These are phyloP conservation scores for Cryptococcus deneoformans DNA, from an alignment of 1,284 basidiomycete species.

Conservation along the genomic window DNA sequence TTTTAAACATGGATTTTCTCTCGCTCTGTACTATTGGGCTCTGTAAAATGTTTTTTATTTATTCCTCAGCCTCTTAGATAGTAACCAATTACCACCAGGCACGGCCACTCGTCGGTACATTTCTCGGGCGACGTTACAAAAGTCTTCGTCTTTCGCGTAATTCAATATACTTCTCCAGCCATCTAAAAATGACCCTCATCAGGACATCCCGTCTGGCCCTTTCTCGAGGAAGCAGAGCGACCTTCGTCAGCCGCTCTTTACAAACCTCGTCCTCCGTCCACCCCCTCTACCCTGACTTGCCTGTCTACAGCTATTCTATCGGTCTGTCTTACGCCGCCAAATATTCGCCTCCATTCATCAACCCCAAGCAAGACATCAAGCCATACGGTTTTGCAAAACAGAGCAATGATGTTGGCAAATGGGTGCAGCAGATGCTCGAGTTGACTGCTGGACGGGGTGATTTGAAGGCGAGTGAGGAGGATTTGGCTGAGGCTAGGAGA, in stretches of 20 bases:
- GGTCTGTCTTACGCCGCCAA: constrained; percentile 48
- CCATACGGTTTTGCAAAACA: constrained; percentile 12
- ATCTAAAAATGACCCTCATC: no score
- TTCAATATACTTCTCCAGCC: no score
- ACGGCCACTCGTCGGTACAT: no score
- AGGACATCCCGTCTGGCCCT: no score
- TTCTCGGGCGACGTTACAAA: no score
- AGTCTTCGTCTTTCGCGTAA: no score
- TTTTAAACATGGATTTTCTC: no score
- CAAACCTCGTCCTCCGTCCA: background rate
- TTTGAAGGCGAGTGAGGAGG: constrained; percentile 19
- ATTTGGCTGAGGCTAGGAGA: constrained; percentile 17
- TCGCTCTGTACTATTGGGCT: no score
- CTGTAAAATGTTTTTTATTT: no score
- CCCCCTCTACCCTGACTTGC: constrained; percentile 14
- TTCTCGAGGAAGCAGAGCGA: no score
- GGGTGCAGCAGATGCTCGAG: constrained; percentile 35
- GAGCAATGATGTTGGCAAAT: constrained; percentile 24
- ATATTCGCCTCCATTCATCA: constrained; percentile 45
- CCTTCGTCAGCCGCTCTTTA: background rate
- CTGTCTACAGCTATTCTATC: constrained; percentile 37
- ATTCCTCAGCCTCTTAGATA: no score
- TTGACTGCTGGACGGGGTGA: constrained; percentile 42
- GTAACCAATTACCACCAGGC: no score
- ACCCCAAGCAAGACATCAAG: constrained; percentile 4